Base-by-base conservation (phyloP, 2,329 filamentous ascomycete genomes). In the Aspergillus ruber region DNA sequence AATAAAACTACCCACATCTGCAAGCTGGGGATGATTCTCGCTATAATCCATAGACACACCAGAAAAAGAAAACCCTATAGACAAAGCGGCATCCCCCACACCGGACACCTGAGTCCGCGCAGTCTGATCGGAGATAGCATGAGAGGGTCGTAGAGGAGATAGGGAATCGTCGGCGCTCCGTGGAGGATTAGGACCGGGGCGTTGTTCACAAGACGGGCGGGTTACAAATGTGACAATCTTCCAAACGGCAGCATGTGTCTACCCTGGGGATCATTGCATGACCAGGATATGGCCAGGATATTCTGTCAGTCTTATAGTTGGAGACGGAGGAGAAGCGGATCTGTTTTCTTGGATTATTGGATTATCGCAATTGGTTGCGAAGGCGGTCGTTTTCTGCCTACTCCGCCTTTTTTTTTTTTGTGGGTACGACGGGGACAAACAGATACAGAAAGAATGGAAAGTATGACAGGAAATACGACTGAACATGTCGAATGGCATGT, bases 51-150 rank as follows among this genome's bases (percentile, higher is more conserved):
- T 29, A 29, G 25, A 29, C 7, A 12, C 10, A 18, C 49, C 27
- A 15, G 43, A 42, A 44, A 43, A 18, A 48, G 40, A 45, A 15
- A 47, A 44, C n/a, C 43, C 48, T 48, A 48, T 35, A 45, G 45
- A 40, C 36, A 47, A 47, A 55, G 43, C 41, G 45, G 41, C 49
- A 50, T 56, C 53, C 43, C 55, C 57, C 50, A 52, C 44, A 46
- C 53, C 52, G 56, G 56, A 56, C 52, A 48, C 50, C 55, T 53
- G 49, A 51, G 54, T 53, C 54, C 54, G 61, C 42, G 25, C 50
- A 32, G 46, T 32, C 27, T 45, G 48, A 36, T 55, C 52, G 49
- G 56, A 56, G 49, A 48, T 56, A 52, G 51, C 58, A 62, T 60
- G 48, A 47, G 57, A 56, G 48, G 51, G 47, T 29, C 25, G 25